Evolutionary conservation across 225 moss, liverwort and hornwort species (phyloP), one percentile per base, ranked within the genome.

Genomic region (Rhytidiadelphus loreus): DNA sequence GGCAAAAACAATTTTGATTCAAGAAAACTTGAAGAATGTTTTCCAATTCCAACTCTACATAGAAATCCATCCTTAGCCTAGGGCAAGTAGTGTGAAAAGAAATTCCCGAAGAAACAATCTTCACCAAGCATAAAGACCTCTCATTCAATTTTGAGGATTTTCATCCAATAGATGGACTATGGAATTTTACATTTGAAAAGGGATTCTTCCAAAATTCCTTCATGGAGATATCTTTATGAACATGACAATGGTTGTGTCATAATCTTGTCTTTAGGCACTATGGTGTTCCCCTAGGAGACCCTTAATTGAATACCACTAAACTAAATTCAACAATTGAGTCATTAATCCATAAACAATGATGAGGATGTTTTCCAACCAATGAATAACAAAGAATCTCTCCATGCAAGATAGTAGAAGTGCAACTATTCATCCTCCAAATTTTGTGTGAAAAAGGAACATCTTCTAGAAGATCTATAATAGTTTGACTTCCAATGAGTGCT

Each of bases 11-110:
- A 43, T 26, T 71, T 0, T 15, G 0, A 43, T 71, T 43, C 43
- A 0, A 26, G 0, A 15, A 19, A 25, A 71, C 2, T 41, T 70
- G 1, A 15, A 70, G 25, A 41, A 14, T 15, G 4, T 25, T 15
- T 73, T 73, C 7, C 0, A 9, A 73, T 46, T 46, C 1, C 1
- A 3, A 46, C 11, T 17, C 9, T 72, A 1, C 0, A 28, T 29
- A 0, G 29, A 44, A 29, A 28, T 43, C 12, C 2, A 16, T 16
- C 29, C 6, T 44, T 46, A 44, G 5, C 25, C 2, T 8, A 2
- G 26, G 5, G 9, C 0, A 2, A 3, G 1, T n/a, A n/a, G 22
- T 11, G 0, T 68, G 0, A 4, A 68, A 6, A 2, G 12, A 3
- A 70, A 41, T 22, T 25, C 2, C 8, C 3, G 1, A 26, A 0